Evolutionary conservation across 2,329 filamentous ascomycete species (phyloP).

Genomic region (Bretziella fagacearum): DNA sequence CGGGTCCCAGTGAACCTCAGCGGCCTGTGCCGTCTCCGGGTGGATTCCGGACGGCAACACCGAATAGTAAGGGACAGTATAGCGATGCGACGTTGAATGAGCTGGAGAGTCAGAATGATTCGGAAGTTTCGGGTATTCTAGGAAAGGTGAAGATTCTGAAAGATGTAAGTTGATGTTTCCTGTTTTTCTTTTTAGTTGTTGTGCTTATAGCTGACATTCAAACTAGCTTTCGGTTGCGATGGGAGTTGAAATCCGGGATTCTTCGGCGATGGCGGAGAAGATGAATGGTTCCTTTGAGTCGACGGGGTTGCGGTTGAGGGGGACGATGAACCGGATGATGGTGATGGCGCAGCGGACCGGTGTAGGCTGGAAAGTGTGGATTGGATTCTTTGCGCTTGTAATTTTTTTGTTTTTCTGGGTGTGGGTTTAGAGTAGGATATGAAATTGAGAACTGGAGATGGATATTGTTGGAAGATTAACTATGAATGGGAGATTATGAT

Average conservation of each 20-base stretch:
- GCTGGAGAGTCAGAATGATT: constrained; percentile 89
- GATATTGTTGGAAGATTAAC: not conserved
- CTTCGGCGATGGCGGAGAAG: constrained; percentile 71
- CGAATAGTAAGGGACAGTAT: constrained; percentile 74
- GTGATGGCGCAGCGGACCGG: constrained; percentile 88
- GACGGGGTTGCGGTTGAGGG: constrained; percentile 60
- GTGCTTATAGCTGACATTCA: not conserved
- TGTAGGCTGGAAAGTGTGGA: constrained; percentile 91
- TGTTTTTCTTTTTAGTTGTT: no score
- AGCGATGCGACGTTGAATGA: constrained; percentile 81
- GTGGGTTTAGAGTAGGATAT: constrained; percentile 43
- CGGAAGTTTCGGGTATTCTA: constrained; percentile 74
- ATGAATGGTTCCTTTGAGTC: constrained; percentile 93
- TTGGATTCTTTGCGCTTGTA: constrained; percentile 73
- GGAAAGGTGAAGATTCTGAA: constrained; percentile 83
- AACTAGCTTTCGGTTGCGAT: constrained; percentile 74
- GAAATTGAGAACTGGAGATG: not conserved
- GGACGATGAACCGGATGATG: constrained; percentile 95
- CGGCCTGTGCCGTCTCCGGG: constrained; percentile 15
- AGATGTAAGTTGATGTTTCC: constrained; percentile 44
- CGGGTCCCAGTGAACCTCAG: constrained; percentile 6
- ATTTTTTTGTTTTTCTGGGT: constrained; percentile 77
- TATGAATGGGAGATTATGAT: no score
- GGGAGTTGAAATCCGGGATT: constrained; percentile 86
- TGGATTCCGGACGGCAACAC: constrained; percentile 50